A percentile compares a stretch with the other conserved stretches of the same genome.
Conservation (phyloP, 257 asterid species). For the Plectranthus barbatus region DNA sequence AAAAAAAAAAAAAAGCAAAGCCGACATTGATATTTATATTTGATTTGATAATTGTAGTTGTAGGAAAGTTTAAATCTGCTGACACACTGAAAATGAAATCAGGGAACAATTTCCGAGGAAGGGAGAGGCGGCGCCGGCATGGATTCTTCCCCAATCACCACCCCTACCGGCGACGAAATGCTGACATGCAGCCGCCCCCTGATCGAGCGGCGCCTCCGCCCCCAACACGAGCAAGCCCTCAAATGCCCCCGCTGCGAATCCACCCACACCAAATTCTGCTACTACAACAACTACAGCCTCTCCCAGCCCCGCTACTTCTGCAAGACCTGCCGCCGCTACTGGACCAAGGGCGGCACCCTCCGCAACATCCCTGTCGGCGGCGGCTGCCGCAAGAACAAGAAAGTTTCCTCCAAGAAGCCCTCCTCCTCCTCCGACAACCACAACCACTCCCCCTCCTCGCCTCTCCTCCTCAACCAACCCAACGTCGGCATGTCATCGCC, state of each 20-base stretch:
- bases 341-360: too few species aligned
- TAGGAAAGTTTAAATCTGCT: neutral
- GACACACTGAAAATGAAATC: neutral
- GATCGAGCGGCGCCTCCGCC: constrained; percentile 63
- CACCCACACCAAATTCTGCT: constrained; percentile 89
- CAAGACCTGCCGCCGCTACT: too few species aligned
- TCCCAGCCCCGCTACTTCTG: too few species aligned
- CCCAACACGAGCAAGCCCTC: constrained; percentile 60
- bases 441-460: constrained; percentile 9
- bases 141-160: constrained; percentile 47
- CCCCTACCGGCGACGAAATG: constrained; percentile 42
- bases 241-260: constrained; percentile 95
- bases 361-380: too few species aligned
- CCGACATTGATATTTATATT: too few species aligned
- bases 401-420: constrained; percentile 47
- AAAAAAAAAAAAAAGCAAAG: too few species aligned
- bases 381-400: too few species aligned
- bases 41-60: too few species aligned
- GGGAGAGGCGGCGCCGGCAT: constrained; percentile 30
- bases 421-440: constrained; percentile 5
- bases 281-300: too few species aligned
- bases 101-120: constrained; percentile 67
- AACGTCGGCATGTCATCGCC: constrained; percentile 5
- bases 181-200: constrained; percentile 63
- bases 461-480: constrained; percentile 12